A percentile compares a stretch with the other conserved stretches of the same genome.
These are phyloP conservation scores for Sextonia rubra DNA, from an alignment of 164 flowering plant genomes.

Conservation along the genomic window DNA sequence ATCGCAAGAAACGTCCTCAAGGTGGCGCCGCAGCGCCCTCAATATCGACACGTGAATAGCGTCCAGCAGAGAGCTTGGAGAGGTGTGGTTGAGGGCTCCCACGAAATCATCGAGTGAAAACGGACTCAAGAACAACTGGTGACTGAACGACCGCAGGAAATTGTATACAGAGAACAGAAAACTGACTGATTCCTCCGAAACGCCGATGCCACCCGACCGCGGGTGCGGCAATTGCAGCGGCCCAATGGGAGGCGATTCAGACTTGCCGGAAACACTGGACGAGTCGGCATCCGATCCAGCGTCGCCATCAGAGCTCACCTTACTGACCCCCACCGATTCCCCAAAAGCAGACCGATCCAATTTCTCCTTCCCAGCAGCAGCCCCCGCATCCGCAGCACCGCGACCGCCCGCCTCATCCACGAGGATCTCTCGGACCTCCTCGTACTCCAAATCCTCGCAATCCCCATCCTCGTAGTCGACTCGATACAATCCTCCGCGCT, in stretches of 20 bases:
- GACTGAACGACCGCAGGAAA: constrained; percentile 78
- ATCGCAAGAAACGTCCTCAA: constrained; percentile 55
- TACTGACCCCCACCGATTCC: constrained; percentile 21
- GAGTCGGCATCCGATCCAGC: constrained; percentile 39
- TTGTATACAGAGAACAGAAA: constrained; percentile 75
- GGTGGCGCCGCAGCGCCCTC: constrained; percentile 55
- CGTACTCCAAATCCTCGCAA: constrained; percentile 72
- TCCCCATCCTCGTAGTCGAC: constrained; percentile 92
- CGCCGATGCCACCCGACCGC: constrained; percentile 72
- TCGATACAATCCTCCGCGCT: constrained; percentile 63
- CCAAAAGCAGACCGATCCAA: constrained; percentile 39
- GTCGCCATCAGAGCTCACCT: constrained; percentile 22
- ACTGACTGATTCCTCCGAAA: constrained; percentile 72
- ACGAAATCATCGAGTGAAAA: constrained; percentile 89
- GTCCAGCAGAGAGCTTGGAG: constrained; percentile 68
- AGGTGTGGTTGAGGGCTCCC: constrained; percentile 60
- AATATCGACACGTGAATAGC: constrained; percentile 74
- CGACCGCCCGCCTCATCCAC: no score
- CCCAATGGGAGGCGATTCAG: constrained; percentile 30
- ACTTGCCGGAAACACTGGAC: constrained; percentile 51
- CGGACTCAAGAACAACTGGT: constrained; percentile 62
- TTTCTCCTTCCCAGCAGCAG: constrained; percentile 26
- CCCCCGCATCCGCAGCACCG: no score
- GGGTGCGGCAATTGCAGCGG: constrained; percentile 65
- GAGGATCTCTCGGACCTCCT: constrained; percentile 44